A percentile compares a stretch with the other conserved stretches of the same genome.
phyloP scores from a whole-genome alignment of 352 stramenopile genomes.

The Aphanomyces astaci region DNA sequence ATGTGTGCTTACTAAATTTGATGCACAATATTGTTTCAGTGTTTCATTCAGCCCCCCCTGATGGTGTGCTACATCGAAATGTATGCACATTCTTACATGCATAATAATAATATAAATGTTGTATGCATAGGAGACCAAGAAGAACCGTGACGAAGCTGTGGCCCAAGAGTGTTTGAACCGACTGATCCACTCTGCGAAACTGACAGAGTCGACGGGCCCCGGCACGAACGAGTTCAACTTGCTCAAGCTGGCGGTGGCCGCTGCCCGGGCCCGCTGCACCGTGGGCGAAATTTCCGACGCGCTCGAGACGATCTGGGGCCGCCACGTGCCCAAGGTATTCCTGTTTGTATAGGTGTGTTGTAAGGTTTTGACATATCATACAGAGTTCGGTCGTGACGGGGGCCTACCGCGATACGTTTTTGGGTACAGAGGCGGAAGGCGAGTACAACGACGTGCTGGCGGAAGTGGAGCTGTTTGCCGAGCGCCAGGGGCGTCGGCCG shows the following conservation, averaged over 20 bases:
- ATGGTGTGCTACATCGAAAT: too few species aligned
- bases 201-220: conserved; percentile 58
- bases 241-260: conserved; percentile 89
- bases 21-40: too few species aligned
- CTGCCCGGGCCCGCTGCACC: conserved; percentile 83
- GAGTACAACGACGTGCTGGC: conserved; percentile 87
- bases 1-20: too few species aligned
- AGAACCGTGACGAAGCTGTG: conserved; percentile 64
- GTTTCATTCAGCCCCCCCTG: too few species aligned
- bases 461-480: conserved; percentile 89
- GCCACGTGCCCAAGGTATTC: conserved; percentile 79
- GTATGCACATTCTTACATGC: too few species aligned
- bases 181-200: conserved; percentile 39
- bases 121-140: conserved; percentile 80
- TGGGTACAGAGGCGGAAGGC: conserved; percentile 52
- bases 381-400: conserved; percentile 51
- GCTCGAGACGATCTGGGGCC: conserved; percentile 92
- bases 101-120: too few species aligned
- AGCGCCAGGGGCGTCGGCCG: conserved; percentile 87
- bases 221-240: conserved; percentile 91
- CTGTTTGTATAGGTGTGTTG: too few species aligned
- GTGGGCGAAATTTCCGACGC: conserved; percentile 94
- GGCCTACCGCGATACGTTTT: conserved; percentile 45
- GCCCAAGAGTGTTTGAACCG: conserved; percentile 51
- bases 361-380: not conserved